Evolutionary conservation across 2,329 filamentous ascomycete species (phyloP).

Genomic region (Pyricularia grisea): DNA sequence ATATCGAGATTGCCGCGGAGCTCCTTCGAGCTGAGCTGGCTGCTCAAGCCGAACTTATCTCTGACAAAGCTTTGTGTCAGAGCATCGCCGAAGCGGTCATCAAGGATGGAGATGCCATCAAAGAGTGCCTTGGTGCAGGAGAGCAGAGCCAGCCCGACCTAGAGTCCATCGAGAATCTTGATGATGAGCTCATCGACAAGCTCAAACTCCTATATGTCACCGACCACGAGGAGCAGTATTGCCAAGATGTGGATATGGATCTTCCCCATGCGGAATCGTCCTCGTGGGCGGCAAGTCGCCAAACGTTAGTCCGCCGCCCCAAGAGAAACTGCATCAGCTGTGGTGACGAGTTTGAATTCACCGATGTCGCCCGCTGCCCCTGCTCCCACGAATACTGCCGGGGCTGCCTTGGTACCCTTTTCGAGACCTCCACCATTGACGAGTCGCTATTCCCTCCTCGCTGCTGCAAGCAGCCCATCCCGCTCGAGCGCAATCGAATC

Average conservation of each 20-base stretch:
- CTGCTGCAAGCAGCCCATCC: conserved; percentile 36
- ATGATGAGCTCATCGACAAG: not conserved
- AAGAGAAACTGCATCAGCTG: not conserved
- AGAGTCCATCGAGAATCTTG: not conserved
- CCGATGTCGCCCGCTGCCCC: conserved; percentile 10
- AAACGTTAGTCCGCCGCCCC: not conserved
- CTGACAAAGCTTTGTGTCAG: not conserved
- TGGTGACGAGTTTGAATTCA: not conserved
- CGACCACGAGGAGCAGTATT: not conserved
- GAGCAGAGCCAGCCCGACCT: not conserved
- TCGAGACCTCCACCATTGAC: conserved; percentile 30
- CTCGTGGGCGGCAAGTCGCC: not conserved
- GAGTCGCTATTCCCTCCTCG: conserved; percentile 42
- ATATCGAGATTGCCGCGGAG: not conserved
- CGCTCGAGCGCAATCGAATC: conserved; percentile 21
- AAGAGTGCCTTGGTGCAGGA: not conserved
- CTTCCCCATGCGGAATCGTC: not conserved
- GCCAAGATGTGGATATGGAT: not conserved
- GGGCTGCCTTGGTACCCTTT: conserved; percentile 32
- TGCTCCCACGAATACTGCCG: conserved; percentile 40
- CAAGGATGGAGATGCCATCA: not conserved
- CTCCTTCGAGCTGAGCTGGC: not conserved
- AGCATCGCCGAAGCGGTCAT: not conserved
- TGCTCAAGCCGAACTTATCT: not conserved
- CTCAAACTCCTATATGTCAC: not conserved